Percentiles rank a stretch among this genome's conserved stretches.
phyloP scores from a whole-genome alignment of 345 rosid species.

The Erucastrum elatum region DNA sequence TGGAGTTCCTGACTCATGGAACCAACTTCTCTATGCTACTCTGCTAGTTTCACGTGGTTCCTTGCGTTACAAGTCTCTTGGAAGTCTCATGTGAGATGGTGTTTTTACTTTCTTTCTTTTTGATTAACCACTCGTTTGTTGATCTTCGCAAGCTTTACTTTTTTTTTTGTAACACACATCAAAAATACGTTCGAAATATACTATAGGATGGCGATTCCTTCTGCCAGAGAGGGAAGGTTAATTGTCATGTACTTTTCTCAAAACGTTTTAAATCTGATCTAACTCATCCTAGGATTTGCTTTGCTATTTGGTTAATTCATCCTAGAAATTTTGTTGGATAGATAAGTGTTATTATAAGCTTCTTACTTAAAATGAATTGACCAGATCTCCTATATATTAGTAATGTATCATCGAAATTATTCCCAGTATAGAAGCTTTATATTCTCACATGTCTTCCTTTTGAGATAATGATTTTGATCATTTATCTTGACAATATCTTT shows the following conservation, averaged over 20 bases:
- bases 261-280: not conserved
- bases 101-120: not conserved
- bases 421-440: no score
- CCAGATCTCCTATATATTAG: no score
- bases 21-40: constrained; percentile 66
- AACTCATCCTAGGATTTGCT: not conserved
- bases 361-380: no score
- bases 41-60: constrained; percentile 44
- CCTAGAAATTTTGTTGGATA: not conserved
- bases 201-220: not conserved
- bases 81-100: constrained; percentile 11
- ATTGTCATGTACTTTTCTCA: not conserved
- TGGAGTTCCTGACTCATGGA: constrained; percentile 83
- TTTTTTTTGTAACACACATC: not conserved
- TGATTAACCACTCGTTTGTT: not conserved
- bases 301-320: not conserved
- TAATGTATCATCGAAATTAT: no score
- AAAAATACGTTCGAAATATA: not conserved
- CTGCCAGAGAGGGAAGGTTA: not conserved
- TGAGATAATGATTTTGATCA: no score
- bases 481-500: no score
- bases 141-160: not conserved
- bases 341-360: not conserved
- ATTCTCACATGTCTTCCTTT: no score
- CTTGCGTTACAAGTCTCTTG: constrained; percentile 25